phyloP scores from a whole-genome alignment of 495 filamentous ascomycete genomes.

The Thozetella sp. region DNA sequence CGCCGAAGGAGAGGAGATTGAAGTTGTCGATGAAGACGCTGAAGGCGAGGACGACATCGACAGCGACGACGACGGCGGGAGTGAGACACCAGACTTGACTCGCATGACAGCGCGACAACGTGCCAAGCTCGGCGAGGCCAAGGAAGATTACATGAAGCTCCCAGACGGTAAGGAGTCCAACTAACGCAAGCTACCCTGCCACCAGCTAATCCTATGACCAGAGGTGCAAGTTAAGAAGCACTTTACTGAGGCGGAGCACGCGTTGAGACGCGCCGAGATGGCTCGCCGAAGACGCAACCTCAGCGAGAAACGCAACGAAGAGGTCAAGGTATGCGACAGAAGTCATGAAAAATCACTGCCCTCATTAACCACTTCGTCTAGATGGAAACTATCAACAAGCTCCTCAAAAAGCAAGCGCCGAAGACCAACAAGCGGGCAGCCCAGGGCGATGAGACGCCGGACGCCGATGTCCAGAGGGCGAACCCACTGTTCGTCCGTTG shows the following conservation, averaged over 20 bases:
- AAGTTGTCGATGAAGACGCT: conserved; percentile 53
- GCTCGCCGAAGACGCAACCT: conserved; percentile 91
- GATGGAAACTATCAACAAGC: conserved; percentile 99
- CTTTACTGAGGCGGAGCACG: conserved; percentile 90
- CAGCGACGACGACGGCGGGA: conserved; percentile 64
- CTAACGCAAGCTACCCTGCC: background rate
- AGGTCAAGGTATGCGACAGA: conserved; percentile 77
- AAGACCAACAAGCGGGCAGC: conserved; percentile 66
- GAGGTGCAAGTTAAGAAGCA: conserved; percentile 93
- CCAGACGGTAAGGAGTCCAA: conserved; percentile 61
- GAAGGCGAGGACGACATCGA: conserved; percentile 64
- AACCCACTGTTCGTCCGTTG: conserved; percentile 77
- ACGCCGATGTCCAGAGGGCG: conserved; percentile 49
- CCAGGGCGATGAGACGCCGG: conserved; percentile 57
- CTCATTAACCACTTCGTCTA: conserved; percentile 25
- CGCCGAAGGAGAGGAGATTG: conserved; percentile 66
- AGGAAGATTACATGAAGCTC: conserved; percentile 66
- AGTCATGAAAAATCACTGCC: background rate
- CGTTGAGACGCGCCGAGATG: conserved; percentile 96
- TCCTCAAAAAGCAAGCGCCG: conserved; percentile 93
- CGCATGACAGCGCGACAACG: conserved; percentile 89
- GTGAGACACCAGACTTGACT: conserved; percentile 75
- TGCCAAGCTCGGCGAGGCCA: conserved; percentile 67
- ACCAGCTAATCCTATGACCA: conserved; percentile 31
- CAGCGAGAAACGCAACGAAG: conserved; percentile 97